Percentiles rank a stretch among this genome's conserved stretches.
These are phyloP conservation scores for Neurospora crassa DNA, from an alignment of 2,329 filamentous ascomycete genomes.

Conservation along the genomic window DNA sequence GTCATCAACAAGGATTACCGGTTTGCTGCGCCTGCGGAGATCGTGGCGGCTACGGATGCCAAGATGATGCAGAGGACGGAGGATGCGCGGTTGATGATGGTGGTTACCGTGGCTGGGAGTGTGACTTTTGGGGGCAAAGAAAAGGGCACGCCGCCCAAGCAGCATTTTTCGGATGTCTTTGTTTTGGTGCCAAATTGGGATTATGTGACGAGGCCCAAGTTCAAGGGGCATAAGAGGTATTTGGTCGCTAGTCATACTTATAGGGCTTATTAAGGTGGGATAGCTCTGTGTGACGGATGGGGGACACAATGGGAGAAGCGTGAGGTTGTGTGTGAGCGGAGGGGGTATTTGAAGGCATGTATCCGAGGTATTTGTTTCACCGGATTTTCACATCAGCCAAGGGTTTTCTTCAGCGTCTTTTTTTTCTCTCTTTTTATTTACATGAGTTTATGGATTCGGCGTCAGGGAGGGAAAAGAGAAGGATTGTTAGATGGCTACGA, in stretches of 20 bases:
- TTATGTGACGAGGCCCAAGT: constrained; percentile 40
- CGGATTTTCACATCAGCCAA: neutral
- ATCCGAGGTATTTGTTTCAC: neutral
- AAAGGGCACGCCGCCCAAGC: constrained; percentile 38
- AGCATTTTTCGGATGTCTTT: constrained; percentile 71
- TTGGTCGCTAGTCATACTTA: constrained; percentile 67
- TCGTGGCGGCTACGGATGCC: constrained; percentile 20
- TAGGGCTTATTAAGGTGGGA: constrained; percentile 35
- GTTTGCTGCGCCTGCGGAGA: constrained; percentile 41
- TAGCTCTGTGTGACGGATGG: neutral
- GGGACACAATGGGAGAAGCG: neutral
- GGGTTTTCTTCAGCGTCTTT: neutral
- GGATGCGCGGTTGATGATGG: constrained; percentile 63
- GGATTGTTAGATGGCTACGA: neutral
- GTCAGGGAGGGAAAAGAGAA: neutral
- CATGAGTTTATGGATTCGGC: neutral
- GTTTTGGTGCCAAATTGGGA: constrained; percentile 72
- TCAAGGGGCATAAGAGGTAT: constrained; percentile 47
- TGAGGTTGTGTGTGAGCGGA: neutral
- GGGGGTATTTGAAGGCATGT: neutral
- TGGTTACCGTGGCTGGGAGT: constrained; percentile 52
- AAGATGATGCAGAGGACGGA: constrained; percentile 36
- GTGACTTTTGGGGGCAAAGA: constrained; percentile 58
- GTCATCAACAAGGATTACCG: constrained; percentile 61
- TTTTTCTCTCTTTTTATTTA: too few relatives aligned